Percentiles rank a stretch among this genome's conserved stretches.
Evolutionary conservation across 2,329 filamentous ascomycete genomes (phyloP).

Genomic region (Alternaria burnsii): DNA sequence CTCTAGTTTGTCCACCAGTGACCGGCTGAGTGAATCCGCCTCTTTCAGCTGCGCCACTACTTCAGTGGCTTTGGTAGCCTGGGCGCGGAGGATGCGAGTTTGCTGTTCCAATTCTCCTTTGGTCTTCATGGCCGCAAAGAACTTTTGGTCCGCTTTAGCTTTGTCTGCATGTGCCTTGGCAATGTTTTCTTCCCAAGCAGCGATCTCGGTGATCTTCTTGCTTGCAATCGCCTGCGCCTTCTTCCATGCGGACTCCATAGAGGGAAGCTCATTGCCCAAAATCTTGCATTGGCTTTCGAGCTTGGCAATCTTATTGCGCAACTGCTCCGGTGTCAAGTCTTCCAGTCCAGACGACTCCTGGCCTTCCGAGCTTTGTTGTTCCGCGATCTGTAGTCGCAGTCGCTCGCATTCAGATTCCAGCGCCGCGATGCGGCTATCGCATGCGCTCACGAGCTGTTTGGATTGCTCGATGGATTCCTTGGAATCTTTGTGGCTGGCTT

Average conservation of each 20-base stretch:
- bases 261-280: constrained; percentile 85
- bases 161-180: constrained; percentile 83
- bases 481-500: constrained; percentile 80
- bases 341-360: constrained; percentile 58
- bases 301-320: constrained; percentile 76
- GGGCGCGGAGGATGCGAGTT: constrained; percentile 77
- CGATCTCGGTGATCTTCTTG: constrained; percentile 84
- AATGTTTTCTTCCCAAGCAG: constrained; percentile 79
- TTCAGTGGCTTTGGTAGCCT: constrained; percentile 90
- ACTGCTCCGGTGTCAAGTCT: constrained; percentile 71
- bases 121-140: constrained; percentile 93
- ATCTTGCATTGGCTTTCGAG: constrained; percentile 82
- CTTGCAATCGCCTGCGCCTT: constrained; percentile 84
- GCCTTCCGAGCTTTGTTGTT: constrained; percentile 41
- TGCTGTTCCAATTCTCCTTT: constrained; percentile 86
- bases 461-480: constrained; percentile 74
- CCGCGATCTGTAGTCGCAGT: constrained; percentile 65
- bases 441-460: constrained; percentile 80
- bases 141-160: constrained; percentile 96
- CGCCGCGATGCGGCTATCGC: constrained; percentile 80
- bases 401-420: constrained; percentile 85
- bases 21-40: constrained; percentile 78
- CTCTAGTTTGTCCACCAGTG: constrained; percentile 82
- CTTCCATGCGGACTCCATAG: constrained; percentile 90
- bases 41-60: constrained; percentile 95